Conservation (phyloP, 306 rosid species). For the Abrus precatorius region DNA sequence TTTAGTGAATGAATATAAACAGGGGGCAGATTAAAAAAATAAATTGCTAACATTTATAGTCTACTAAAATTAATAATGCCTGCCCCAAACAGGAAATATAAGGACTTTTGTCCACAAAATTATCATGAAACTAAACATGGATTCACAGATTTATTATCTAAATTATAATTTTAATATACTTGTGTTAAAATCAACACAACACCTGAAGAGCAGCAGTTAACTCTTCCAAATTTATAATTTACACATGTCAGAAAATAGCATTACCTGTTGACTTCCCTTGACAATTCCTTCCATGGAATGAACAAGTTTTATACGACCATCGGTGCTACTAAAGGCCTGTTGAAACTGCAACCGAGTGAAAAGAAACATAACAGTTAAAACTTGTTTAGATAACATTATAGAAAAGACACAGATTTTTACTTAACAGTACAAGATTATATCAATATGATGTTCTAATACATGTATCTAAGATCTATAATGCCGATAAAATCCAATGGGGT, state of each 20-base stretch:
- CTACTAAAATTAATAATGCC: slow-evolving; percentile 2
- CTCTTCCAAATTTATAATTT: slow-evolving; percentile 26
- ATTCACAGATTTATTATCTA: slow-evolving; percentile 2
- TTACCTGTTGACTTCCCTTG: slow-evolving; percentile 90
- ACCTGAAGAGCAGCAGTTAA: slow-evolving; percentile 30
- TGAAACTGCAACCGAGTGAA: slow-evolving; percentile 70
- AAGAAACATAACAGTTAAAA: background rate
- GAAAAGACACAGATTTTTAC: background rate
- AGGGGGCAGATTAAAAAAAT: background rate
- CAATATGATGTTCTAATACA: no score
- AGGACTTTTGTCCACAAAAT: background rate
- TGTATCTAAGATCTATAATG: no score
- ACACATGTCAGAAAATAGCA: slow-evolving; percentile 28
- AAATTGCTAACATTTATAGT: background rate
- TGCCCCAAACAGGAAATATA: slow-evolving; percentile 9
- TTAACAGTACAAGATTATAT: background rate
- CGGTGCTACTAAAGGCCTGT: slow-evolving; percentile 79
- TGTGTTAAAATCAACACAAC: background rate
- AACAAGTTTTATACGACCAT: slow-evolving; percentile 76
- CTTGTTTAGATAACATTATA: slow-evolving; percentile 32
- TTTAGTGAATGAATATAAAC: background rate
- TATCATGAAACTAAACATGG: slow-evolving; percentile 31
- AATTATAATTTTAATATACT: background rate
- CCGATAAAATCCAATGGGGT: no score
- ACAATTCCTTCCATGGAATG: slow-evolving; percentile 95